Percentiles rank a stretch among this genome's conserved stretches.
Conservation (phyloP, 2,329 filamentous ascomycete genomes). For the Aspergillus novoparasiticus region DNA sequence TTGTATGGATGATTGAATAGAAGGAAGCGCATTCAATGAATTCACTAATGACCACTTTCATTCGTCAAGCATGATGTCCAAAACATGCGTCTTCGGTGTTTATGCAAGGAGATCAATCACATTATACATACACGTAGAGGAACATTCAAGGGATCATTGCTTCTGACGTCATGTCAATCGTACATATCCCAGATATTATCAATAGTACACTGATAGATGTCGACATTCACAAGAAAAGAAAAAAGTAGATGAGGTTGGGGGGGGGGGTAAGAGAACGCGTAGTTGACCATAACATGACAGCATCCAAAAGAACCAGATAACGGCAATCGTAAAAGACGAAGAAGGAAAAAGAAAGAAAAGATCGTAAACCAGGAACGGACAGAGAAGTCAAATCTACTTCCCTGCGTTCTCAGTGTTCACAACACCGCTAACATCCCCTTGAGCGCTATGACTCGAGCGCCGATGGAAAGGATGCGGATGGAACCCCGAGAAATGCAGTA, state of each 20-base stretch:
- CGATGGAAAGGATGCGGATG: constrained; percentile 42
- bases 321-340: background rate
- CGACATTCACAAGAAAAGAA: background rate
- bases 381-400: background rate
- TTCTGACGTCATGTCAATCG: background rate
- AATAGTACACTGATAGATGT: background rate
- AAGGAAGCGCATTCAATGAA: background rate
- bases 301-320: background rate
- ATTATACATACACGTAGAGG: background rate
- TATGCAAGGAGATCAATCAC: background rate
- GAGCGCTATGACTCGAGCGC: constrained; percentile 30
- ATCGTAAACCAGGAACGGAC: background rate
- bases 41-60: constrained; percentile 1
- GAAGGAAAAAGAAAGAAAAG: background rate
- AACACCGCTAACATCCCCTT: constrained; percentile 6
- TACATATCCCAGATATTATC: background rate
- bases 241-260: background rate
- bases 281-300: background rate
- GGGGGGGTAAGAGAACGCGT: too few species aligned
- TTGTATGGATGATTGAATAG: background rate
- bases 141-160: background rate
- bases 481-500: constrained; percentile 39
- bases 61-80: background rate
- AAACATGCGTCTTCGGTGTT: background rate
- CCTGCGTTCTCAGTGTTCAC: background rate